Conservation (phyloP, 1,139 yeast genomes). For the Kurtzmaniella quercitrusa region DNA sequence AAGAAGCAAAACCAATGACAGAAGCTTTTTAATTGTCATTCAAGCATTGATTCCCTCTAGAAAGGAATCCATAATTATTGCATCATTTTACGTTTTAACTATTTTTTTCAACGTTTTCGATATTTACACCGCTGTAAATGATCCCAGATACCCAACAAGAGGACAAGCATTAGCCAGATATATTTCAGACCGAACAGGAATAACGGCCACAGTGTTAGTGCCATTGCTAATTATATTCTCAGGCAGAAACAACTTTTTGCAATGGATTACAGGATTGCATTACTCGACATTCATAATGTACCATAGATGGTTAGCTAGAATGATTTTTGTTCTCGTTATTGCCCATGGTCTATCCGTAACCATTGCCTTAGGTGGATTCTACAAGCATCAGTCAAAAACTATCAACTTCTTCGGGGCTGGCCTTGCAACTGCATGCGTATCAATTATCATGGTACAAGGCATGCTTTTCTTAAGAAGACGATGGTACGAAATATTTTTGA, state of each 20-base stretch:
- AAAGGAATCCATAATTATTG: conserved; percentile 21
- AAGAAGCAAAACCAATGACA: conserved; percentile 21
- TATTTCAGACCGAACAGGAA: conserved; percentile 22
- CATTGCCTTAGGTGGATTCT: conserved; percentile 8
- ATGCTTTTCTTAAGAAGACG: conserved; percentile 35
- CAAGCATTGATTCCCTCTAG: conserved; percentile 26
- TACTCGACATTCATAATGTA: conserved; percentile 16
- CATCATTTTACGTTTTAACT: conserved; percentile 10
- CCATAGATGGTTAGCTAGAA: conserved; percentile 23
- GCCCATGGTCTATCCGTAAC: conserved; percentile 20
- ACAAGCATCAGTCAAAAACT: conserved; percentile 20
- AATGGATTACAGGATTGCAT: conserved; percentile 23
- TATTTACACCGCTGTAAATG: conserved; percentile 10
- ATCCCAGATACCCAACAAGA: conserved; percentile 14
- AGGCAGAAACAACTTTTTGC: conserved; percentile 22
- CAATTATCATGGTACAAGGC: conserved; percentile 32
- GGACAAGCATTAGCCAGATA: conserved; percentile 12
- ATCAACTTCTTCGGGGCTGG: conserved; percentile 23
- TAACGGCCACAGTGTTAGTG: conserved; percentile 15
- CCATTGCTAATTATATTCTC: conserved; percentile 21
- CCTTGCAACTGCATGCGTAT: conserved; percentile 19
- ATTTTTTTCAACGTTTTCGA: conserved; percentile 10
- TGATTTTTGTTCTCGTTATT: conserved; percentile 12
- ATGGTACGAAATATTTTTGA: conserved; percentile 41
- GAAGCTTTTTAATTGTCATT: conserved; percentile 15